Conservation (phyloP, 2,329 filamentous ascomycete species). For the Dactylonectria macrodidyma region DNA sequence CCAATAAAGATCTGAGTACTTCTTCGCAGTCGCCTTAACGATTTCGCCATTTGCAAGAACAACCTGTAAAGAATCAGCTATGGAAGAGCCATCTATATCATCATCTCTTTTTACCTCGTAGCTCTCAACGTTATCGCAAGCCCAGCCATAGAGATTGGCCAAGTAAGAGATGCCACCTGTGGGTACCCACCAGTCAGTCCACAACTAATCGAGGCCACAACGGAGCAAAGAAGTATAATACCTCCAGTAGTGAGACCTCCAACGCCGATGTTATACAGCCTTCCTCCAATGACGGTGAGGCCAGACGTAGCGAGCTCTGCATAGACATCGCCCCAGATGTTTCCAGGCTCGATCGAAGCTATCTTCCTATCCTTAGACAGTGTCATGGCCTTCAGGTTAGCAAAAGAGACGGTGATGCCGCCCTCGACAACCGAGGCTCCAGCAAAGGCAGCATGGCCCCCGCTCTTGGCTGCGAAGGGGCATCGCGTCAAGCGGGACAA, state of each 20-base stretch:
- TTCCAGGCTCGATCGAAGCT: conserved; percentile 57
- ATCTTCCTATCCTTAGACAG: conserved; percentile 49
- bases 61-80: conserved; percentile 6
- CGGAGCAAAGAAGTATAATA: conserved; percentile 11
- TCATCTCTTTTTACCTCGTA: conserved; percentile 43
- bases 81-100: background rate
- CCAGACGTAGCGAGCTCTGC: conserved; percentile 49
- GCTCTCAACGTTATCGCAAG: conserved; percentile 56
- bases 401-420: conserved; percentile 56
- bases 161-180: conserved; percentile 60
- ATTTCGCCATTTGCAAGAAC: conserved; percentile 33
- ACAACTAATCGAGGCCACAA: background rate
- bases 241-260: conserved; percentile 57
- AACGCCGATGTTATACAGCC: conserved; percentile 58
- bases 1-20: conserved; percentile 59
- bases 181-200: background rate
- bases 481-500: conserved; percentile 31
- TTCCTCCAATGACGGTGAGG: conserved; percentile 56
- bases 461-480: conserved; percentile 57
- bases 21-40: conserved; percentile 17
- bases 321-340: conserved; percentile 58
- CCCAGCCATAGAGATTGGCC: conserved; percentile 56
- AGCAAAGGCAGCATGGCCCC: conserved; percentile 60
- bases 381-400: conserved; percentile 51
- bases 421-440: conserved; percentile 55